Conservation (phyloP, 2,329 filamentous ascomycete species). For the Colletotrichum caudatum region DNA sequence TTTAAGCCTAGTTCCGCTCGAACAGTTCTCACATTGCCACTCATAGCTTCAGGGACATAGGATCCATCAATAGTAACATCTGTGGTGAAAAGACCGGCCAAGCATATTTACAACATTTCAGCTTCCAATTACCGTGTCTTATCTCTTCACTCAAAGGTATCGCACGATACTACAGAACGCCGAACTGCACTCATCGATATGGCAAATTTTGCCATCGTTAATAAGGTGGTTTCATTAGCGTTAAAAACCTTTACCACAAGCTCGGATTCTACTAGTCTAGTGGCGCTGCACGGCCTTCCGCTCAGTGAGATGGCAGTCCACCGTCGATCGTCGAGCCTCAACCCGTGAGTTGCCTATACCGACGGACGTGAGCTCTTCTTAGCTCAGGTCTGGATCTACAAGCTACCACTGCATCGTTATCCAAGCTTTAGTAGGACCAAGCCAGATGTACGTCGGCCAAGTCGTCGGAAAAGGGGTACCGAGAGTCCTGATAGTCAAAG, state of each 20-base stretch:
- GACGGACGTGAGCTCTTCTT: neutral
- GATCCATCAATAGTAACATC: too few species aligned
- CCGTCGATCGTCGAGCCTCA: neutral
- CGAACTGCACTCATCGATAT: too few species aligned
- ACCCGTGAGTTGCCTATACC: neutral
- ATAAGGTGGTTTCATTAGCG: neutral
- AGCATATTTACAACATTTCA: neutral
- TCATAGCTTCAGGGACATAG: neutral
- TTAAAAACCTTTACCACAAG: neutral
- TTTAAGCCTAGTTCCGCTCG: neutral
- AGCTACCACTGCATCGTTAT: neutral
- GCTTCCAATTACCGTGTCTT: too few species aligned
- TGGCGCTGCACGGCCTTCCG: neutral
- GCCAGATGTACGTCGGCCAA: neutral
- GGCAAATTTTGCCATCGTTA: neutral
- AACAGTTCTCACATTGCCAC: neutral
- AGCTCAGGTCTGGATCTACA: neutral
- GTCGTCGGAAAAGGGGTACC: neutral
- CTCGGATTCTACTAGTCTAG: neutral
- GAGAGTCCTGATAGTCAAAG: neutral
- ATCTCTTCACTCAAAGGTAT: too few species aligned
- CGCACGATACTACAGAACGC: too few species aligned
- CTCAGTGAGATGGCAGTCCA: neutral
- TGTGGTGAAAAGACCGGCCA: too few species aligned
- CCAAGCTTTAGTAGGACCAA: neutral